Evolutionary conservation across 352 stramenopile species (phyloP).

Genomic region (Blastocystis sp.): DNA sequence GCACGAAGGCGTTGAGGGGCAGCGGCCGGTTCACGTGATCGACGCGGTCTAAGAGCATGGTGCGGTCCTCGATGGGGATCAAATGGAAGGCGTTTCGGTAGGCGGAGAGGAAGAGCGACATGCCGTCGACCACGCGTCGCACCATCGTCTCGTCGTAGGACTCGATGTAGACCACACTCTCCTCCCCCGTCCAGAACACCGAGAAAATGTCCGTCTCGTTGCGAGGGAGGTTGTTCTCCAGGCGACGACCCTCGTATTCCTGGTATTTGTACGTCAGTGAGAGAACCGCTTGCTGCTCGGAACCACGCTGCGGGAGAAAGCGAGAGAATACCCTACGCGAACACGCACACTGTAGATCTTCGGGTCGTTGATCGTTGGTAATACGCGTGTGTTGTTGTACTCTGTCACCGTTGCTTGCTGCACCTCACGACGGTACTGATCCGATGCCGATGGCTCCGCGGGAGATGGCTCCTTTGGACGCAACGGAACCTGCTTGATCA

Average conservation of each 20-base stretch:
- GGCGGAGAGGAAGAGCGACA: constrained; percentile 29
- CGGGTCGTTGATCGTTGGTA: constrained; percentile 36
- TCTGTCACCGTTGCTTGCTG: constrained; percentile 17
- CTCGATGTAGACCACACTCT: constrained; percentile 49
- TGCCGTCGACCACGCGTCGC: not conserved
- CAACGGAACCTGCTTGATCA: not conserved
- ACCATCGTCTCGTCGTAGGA: constrained; percentile 47
- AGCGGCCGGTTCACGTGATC: not conserved
- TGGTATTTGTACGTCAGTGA: constrained; percentile 46
- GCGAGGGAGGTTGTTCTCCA: not conserved
- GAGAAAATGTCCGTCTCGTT: constrained; percentile 54
- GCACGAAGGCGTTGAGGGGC: constrained; percentile 38
- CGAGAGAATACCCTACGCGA: not conserved
- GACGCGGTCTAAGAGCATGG: not conserved
- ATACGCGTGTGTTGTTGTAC: not conserved
- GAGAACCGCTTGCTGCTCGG: constrained; percentile 21
- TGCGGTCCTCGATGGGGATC: constrained; percentile 26
- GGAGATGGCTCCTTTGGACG: not conserved
- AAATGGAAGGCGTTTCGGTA: constrained; percentile 38
- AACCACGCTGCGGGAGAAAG: not conserved
- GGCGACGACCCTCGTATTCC: constrained; percentile 11
- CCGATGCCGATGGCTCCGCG: not conserved
- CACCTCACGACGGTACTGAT: not conserved
- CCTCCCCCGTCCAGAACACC: constrained; percentile 4
- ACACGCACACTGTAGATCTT: constrained; percentile 41